These are phyloP conservation scores for Solanum pinnatisectum DNA, from an alignment of 257 asterid species.

Conservation along the genomic window DNA sequence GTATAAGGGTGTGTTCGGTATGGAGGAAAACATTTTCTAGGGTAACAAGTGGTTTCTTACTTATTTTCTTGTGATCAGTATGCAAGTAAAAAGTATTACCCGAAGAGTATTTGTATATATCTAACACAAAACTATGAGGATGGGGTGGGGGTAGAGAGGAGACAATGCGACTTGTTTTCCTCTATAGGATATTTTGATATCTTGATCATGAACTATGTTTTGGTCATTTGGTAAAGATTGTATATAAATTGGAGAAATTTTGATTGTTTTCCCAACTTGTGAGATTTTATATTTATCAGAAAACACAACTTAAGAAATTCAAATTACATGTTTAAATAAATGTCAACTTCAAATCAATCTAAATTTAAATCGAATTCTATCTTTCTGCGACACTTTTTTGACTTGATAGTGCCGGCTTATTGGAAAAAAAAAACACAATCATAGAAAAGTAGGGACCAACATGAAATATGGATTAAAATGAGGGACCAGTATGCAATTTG, in stretches of 20 bases:
- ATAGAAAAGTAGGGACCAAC: background rate
- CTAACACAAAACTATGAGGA: background rate
- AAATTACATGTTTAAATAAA: too few species aligned
- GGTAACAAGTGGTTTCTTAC: background rate
- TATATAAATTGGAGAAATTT: too few species aligned
- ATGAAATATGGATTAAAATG: background rate
- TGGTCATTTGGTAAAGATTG: too few species aligned
- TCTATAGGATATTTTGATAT: background rate
- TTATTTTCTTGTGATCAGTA: background rate
- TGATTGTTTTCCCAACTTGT: too few species aligned
- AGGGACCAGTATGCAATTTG: background rate
- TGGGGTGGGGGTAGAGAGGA: background rate
- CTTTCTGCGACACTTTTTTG: background rate
- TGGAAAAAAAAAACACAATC: background rate
- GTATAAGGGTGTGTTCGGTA: background rate
- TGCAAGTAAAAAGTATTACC: background rate
- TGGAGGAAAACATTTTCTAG: too few species aligned
- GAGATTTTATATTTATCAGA: too few species aligned
- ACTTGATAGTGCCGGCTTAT: too few species aligned
- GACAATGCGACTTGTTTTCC: background rate
- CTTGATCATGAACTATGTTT: background rate
- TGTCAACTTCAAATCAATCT: background rate
- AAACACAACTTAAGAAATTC: too few species aligned
- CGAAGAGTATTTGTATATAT: background rate
- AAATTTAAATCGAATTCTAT: too few species aligned